Conservation (phyloP, 495 filamentous ascomycete species). For the Neurospora sublineolata region DNA sequence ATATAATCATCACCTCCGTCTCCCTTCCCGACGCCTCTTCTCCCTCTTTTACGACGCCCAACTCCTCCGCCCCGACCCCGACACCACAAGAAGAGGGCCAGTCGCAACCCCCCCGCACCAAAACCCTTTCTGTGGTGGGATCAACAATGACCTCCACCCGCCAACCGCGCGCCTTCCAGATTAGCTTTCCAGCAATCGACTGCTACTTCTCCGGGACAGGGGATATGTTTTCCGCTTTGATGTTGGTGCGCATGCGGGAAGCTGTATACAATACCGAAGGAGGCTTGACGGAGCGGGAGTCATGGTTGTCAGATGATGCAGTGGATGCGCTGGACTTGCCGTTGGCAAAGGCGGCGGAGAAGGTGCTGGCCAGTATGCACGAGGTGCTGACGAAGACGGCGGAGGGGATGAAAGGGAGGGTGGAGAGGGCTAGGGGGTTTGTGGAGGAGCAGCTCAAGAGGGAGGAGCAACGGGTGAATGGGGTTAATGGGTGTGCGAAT, state of each 20-base stretch:
- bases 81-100: neutral
- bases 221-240: conserved; percentile 95
- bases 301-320: conserved; percentile 60
- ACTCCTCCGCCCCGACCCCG: conserved; percentile 7
- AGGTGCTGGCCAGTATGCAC: conserved; percentile 90
- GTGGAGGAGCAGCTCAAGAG: conserved; percentile 5
- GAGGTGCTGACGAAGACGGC: conserved; percentile 68
- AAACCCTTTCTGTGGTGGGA: conserved; percentile 61
- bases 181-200: conserved; percentile 76
- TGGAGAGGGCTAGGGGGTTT: conserved; percentile 22
- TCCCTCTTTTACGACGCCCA: conserved; percentile 9
- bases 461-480: conserved; percentile 13
- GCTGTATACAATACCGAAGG: conserved; percentile 38
- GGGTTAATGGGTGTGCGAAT: conserved; percentile 17
- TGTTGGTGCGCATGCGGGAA: conserved; percentile 79
- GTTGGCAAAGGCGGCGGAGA: conserved; percentile 69
- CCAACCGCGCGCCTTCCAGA: conserved; percentile 63
- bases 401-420: conserved; percentile 39
- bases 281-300: conserved; percentile 36
- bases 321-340: conserved; percentile 61
- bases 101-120: neutral
- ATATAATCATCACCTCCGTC: conserved; percentile 88
- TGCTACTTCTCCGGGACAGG: conserved; percentile 93
- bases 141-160: conserved; percentile 56
- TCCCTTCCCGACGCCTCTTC: conserved; percentile 15